phyloP scores from a whole-genome alignment of 768 basidiomycete genomes.

The Calvatia gigantea region DNA sequence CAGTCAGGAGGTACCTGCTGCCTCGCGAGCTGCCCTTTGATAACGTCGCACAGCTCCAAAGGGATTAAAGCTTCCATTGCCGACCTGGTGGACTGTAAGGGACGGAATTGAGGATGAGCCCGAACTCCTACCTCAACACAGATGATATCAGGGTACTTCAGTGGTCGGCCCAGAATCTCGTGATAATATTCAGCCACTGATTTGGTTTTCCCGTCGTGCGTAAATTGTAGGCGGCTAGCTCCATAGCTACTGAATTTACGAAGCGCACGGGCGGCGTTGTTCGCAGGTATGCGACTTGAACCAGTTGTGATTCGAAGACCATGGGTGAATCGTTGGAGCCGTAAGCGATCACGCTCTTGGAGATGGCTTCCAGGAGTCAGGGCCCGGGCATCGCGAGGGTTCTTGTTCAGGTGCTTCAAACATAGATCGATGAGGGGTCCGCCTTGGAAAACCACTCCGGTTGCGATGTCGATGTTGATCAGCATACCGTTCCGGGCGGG shows the following conservation, averaged over 20 bases:
- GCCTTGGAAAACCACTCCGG: conserved; percentile 70
- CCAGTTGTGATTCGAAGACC: conserved; percentile 23
- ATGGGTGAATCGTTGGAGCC: conserved; percentile 31
- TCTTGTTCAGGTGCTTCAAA: conserved; percentile 20
- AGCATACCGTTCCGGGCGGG: conserved; percentile 62
- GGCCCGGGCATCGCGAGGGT: conserved; percentile 14
- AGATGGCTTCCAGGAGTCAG: conserved; percentile 42
- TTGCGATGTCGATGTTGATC: conserved; percentile 77
- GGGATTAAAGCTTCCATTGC: conserved; percentile 61
- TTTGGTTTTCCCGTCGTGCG: conserved; percentile 36
- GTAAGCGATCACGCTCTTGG: conserved; percentile 40
- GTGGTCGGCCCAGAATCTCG: conserved; percentile 19
- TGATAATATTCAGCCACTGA: conserved; percentile 41
- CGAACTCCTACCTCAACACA: conserved; percentile 48
- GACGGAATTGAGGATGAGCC: not conserved
- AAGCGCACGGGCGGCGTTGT: conserved; percentile 39
- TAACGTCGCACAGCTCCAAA: conserved; percentile 62
- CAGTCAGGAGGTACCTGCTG: conserved; percentile 68
- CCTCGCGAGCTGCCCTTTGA: conserved; percentile 62
- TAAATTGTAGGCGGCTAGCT: conserved; percentile 47
- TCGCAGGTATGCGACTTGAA: not conserved
- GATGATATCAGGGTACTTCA: conserved; percentile 46
- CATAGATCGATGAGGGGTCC: conserved; percentile 58
- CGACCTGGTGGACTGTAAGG: conserved; percentile 49
- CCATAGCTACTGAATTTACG: conserved; percentile 50